Conservation (phyloP, 2,329 filamentous ascomycete species). For the Monosporascus ibericus region DNA sequence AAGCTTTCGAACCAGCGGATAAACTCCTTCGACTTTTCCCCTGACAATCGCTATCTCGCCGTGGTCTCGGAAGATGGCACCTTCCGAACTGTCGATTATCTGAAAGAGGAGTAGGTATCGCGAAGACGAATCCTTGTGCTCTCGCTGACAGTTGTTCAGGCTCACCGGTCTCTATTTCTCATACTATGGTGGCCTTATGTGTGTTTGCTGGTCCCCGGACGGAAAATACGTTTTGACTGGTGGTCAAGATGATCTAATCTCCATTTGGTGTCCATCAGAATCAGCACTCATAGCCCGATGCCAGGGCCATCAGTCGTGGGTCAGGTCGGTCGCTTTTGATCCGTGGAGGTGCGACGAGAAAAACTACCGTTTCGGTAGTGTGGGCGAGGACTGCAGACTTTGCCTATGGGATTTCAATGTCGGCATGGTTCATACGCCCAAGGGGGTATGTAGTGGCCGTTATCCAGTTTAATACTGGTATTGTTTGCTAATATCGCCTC, state of each 20-base stretch:
- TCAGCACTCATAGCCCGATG: slow-evolving; percentile 82
- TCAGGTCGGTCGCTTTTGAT: slow-evolving; percentile 88
- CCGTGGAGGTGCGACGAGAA: slow-evolving; percentile 94
- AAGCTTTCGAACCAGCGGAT: slow-evolving; percentile 86
- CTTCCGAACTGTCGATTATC: slow-evolving; percentile 83
- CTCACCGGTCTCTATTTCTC: slow-evolving; percentile 82
- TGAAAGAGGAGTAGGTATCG: slow-evolving; percentile 70
- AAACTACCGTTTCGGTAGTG: slow-evolving; percentile 92
- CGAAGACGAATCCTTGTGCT: neutral
- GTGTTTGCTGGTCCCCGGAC: slow-evolving; percentile 96
- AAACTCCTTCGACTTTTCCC: slow-evolving; percentile 88
- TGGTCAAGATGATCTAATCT: slow-evolving; percentile 91
- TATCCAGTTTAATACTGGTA: slow-evolving; percentile 8
- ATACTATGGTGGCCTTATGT: slow-evolving; percentile 90
- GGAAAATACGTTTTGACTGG: slow-evolving; percentile 93
- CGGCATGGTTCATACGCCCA: slow-evolving; percentile 89
- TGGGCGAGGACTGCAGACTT: slow-evolving; percentile 86
- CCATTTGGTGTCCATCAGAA: slow-evolving; percentile 89
- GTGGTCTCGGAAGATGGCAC: slow-evolving; percentile 89
- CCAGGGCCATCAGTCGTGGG: slow-evolving; percentile 93
- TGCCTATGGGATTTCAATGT: slow-evolving; percentile 97
- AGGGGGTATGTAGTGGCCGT: slow-evolving; percentile 55
- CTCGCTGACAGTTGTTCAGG: slow-evolving; percentile 35
- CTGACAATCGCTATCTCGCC: slow-evolving; percentile 79
- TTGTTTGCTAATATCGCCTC: slow-evolving; percentile 1